Conservation (phyloP, 2,329 filamentous ascomycete species). For the Meredithiella fracta region DNA sequence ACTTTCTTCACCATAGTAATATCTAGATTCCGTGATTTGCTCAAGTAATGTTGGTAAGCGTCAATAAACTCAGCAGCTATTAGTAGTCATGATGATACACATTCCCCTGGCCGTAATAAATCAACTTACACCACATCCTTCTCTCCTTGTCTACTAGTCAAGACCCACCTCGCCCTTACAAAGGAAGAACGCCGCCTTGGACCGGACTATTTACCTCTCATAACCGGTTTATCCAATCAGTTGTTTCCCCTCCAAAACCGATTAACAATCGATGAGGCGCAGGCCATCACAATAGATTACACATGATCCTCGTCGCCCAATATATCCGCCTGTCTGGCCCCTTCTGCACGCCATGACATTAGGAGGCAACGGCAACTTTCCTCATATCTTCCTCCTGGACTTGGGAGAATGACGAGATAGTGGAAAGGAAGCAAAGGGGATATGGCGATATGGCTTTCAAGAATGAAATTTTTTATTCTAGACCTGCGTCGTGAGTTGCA, state of each 20-base stretch:
- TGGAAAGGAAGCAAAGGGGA: background rate
- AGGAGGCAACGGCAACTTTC: background rate
- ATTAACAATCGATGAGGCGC: background rate
- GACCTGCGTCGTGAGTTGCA: constrained; percentile 2
- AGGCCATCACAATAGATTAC: background rate
- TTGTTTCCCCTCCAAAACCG: background rate
- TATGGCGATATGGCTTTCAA: background rate
- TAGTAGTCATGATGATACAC: too few relatives aligned
- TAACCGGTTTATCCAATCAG: background rate
- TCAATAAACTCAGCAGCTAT: too few relatives aligned
- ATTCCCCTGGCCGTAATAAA: too few relatives aligned
- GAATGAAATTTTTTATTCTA: background rate
- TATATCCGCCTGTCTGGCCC: background rate
- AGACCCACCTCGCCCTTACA: too few relatives aligned
- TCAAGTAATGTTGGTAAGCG: too few relatives aligned
- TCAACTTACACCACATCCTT: too few relatives aligned
- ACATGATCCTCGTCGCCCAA: background rate
- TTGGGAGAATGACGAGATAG: background rate
- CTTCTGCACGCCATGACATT: background rate
- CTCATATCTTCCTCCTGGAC: background rate
- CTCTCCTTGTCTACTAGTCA: too few relatives aligned
- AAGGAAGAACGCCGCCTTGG: background rate
- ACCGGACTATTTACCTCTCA: background rate
- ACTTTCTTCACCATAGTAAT: too few relatives aligned
- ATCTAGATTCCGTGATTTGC: too few relatives aligned